Conservation (phyloP, 768 basidiomycete species). For the Suillus americanus region DNA sequence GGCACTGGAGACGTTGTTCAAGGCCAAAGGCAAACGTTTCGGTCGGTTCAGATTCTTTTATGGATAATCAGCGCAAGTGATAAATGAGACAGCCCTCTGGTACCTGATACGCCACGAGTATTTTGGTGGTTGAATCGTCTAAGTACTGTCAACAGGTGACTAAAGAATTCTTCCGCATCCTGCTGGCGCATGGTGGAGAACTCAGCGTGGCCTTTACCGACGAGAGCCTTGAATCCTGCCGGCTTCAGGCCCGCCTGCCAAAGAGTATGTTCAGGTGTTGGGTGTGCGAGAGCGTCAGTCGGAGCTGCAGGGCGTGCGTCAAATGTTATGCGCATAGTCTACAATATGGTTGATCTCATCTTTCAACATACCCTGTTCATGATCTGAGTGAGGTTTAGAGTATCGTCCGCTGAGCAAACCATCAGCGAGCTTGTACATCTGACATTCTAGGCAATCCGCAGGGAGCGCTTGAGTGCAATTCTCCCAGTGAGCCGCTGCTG, state of each 20-base stretch:
- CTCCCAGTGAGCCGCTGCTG: conserved; percentile 51
- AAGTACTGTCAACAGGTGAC: conserved; percentile 73
- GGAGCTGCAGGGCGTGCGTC: conserved; percentile 17
- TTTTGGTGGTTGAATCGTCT: conserved; percentile 61
- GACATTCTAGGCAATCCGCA: conserved; percentile 90
- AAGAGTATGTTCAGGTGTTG: conserved; percentile 21
- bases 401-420: conserved; percentile 93
- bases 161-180: conserved; percentile 94
- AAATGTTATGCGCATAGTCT: conserved; percentile 9
- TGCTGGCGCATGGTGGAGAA: conserved; percentile 97
- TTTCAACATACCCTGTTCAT: conserved; percentile 14
- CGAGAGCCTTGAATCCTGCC: conserved; percentile 78
- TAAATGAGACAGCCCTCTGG: conserved; percentile 2
- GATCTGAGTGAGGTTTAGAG: conserved; percentile 54
- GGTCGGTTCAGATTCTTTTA: conserved; percentile 57
- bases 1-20: conserved; percentile 87
- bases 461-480: conserved; percentile 69
- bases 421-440: conserved; percentile 89
- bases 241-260: conserved; percentile 83
- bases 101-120: conserved; percentile 36
- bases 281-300: conserved; percentile 34
- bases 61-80: conserved; percentile 20
- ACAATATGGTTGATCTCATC: conserved; percentile 8
- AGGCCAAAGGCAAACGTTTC: conserved; percentile 75
- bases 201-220: conserved; percentile 91